Percentiles rank a stretch among this genome's conserved stretches.
These are phyloP conservation scores for Starmera amethionina DNA, from an alignment of 805 yeast genomes.

Conservation along the genomic window DNA sequence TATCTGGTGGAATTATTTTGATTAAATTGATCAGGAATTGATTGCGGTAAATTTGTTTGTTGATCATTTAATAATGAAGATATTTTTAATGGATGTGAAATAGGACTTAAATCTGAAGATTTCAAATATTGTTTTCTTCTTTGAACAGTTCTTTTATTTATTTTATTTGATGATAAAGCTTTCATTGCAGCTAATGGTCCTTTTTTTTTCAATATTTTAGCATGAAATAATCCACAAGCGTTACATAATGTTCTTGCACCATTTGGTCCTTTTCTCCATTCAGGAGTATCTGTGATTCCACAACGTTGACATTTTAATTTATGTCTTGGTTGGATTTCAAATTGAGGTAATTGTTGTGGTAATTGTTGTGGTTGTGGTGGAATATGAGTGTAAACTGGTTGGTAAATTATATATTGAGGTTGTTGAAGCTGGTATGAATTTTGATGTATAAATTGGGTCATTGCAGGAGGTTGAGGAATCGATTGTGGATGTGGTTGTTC, in stretches of 20 bases:
- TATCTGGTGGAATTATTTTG: too few relatives aligned
- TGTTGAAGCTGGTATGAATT: neutral
- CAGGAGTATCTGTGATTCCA: constrained; percentile 56
- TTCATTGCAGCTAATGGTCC: constrained; percentile 19
- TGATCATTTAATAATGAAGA: too few relatives aligned
- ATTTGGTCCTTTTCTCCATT: constrained; percentile 77
- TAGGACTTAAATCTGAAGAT: neutral
- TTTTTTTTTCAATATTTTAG: constrained; percentile 47
- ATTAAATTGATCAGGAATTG: too few relatives aligned
- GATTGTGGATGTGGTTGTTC: neutral
- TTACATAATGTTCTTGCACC: constrained; percentile 72
- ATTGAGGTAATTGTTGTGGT: neutral
- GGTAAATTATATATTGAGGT: neutral
- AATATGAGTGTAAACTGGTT: neutral
- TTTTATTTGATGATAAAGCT: constrained; percentile 10
- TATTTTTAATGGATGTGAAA: too few relatives aligned
- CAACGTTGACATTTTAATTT: constrained; percentile 33
- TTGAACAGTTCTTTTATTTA: constrained; percentile 3
- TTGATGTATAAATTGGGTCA: neutral
- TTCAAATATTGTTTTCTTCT: constrained; percentile 14
- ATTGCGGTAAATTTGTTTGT: too few relatives aligned
- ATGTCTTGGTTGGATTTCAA: neutral
- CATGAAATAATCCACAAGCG: constrained; percentile 73
- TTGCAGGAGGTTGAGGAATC: neutral
- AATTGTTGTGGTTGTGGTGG: neutral